Conservation (phyloP, 441 rosid species). For the Heliophila coronopifolia region DNA sequence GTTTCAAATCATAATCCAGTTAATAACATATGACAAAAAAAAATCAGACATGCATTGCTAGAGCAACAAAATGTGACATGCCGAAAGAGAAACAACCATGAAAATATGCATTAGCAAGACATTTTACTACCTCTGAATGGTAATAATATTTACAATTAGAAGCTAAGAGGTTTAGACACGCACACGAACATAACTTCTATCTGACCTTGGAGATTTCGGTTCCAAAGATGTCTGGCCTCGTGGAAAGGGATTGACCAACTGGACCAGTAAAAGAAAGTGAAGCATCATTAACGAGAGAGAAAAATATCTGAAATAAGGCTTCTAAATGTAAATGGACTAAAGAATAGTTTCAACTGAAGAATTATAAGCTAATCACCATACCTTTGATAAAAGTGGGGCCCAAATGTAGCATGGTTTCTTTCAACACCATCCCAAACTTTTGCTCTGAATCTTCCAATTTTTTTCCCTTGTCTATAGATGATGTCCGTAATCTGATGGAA, state of each 20-base stretch:
- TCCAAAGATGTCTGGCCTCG: constrained; percentile 91
- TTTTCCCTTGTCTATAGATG: constrained; percentile 37
- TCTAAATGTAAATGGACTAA: constrained; percentile 21
- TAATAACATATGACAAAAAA: constrained; percentile 13
- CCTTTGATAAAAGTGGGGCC: constrained; percentile 99
- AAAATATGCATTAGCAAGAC: neutral
- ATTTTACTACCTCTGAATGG: neutral
- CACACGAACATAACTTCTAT: constrained; percentile 8
- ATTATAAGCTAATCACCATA: constrained; percentile 22
- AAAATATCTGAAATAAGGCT: constrained; percentile 31
- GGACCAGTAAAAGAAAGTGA: constrained; percentile 48
- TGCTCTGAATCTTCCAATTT: constrained; percentile 47
- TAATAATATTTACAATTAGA: neutral
- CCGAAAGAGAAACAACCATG: constrained; percentile 1
- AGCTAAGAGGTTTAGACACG: neutral
- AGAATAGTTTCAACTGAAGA: constrained; percentile 4
- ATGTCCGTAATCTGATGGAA: constrained; percentile 54
- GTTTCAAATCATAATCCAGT: constrained; percentile 22
- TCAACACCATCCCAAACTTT: constrained; percentile 65
- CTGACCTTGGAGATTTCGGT: constrained; percentile 84
- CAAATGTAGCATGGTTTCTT: constrained; percentile 74
- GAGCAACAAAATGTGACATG: constrained; percentile 10
- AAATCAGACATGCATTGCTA: neutral
- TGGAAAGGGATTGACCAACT: constrained; percentile 97
- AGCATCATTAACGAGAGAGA: constrained; percentile 25